Evolutionary conservation across 2,329 filamentous ascomycete genomes (phyloP), one percentile per base, ranked within the genome.

Genomic region (Fusarium sp.): DNA sequence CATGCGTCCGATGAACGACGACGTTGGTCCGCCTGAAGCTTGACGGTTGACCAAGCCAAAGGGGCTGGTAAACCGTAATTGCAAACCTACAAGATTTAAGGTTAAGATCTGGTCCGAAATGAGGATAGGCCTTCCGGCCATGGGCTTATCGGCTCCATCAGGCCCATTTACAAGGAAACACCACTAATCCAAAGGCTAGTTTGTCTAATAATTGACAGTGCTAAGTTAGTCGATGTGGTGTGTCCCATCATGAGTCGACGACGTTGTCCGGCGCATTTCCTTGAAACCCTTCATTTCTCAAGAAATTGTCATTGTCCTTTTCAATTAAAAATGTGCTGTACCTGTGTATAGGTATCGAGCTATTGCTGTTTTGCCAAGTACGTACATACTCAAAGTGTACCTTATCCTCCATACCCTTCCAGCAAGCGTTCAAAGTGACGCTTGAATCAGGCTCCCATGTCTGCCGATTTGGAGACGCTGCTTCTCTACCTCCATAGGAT

Each of bases 291-390:
- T 70, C 65, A 62, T 66, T 70, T 72, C 41, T 44, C 18, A 22
- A 66, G 63, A 62, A 62, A 72, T 72, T 70, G 52, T 42, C 65
- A 55, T 72, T 72, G 50, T 57, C 55, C 47, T 58, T 71, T 71
- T 73, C 46, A 50, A 68, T 68, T 73, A 71, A 73, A 71, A 70
- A 66, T 66, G 47, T 56, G 70, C 65, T 70, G 46, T 57, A 72
- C 69, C 59, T 70, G 61, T 53, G 41, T 55, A 53, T 42, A 65
- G 69, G 69, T 72, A 50, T 18, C 35, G 56, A 65, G 69, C 69
- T 72, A 72, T 65, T 72, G 64, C 55, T 57, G 62, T 57, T 72
- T 63, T 73, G 70, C 70, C 66, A 73, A 73, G 66, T 64, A 73
- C 66, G 57, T 72, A 69, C 69, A 72, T 69, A 66, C 65, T 65